Conservation (phyloP, 106 monocot genomes). For the Hemerocallis citrina region DNA sequence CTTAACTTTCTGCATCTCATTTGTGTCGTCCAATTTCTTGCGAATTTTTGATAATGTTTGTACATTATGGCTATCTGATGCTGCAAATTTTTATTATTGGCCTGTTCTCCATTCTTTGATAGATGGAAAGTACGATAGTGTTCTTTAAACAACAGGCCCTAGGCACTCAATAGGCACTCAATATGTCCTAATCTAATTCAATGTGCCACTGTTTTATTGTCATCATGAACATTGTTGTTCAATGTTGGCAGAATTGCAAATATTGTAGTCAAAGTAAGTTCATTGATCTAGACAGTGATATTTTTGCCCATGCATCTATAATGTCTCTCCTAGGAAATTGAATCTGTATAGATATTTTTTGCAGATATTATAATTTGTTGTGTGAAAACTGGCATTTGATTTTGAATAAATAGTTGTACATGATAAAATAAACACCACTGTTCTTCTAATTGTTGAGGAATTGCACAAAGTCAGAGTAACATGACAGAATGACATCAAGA, state of each 20-base stretch:
- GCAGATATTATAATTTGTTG: too few relatives aligned
- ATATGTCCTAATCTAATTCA: too few relatives aligned
- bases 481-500: too few relatives aligned
- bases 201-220: too few relatives aligned
- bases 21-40: background rate
- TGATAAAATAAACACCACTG: background rate
- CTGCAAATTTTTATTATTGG: too few relatives aligned
- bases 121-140: too few relatives aligned
- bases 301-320: too few relatives aligned
- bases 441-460: background rate
- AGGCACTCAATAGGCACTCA: too few relatives aligned
- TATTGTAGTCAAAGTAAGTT: background rate
- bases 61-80: too few relatives aligned
- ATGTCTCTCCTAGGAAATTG: too few relatives aligned
- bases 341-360: background rate
- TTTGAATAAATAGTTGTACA: background rate
- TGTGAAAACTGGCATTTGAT: background rate
- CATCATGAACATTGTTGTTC: background rate
- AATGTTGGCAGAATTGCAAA: background rate
- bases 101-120: background rate
- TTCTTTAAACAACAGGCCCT: too few relatives aligned
- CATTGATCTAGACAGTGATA: background rate
- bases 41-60: background rate
- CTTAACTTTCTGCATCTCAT: constrained; percentile 8
- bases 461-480: background rate